A percentile compares a stretch with the other conserved stretches of the same genome.
Conservation (phyloP, 2,329 filamentous ascomycete genomes). For the Neurospora crassa region DNA sequence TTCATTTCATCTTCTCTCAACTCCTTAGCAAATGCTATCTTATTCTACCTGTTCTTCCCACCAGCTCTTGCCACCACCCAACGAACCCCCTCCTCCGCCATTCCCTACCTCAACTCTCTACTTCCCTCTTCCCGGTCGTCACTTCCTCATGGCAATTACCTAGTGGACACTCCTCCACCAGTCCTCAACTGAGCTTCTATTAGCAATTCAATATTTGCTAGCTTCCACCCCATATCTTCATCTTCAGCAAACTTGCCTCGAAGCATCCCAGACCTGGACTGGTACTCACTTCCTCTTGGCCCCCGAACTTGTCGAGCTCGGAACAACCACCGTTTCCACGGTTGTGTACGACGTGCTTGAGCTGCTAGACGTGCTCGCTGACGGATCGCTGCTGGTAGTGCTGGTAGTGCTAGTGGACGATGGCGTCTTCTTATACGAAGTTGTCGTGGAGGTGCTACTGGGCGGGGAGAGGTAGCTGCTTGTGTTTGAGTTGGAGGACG, state of each 20-base stretch:
- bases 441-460: neutral
- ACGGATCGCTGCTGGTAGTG: neutral
- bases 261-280: too few species aligned
- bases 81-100: fast-evolving
- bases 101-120: neutral
- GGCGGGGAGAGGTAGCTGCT: neutral
- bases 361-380: neutral
- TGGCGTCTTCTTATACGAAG: neutral
- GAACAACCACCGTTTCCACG: neutral
- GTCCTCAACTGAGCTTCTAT: neutral
- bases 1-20: too few species aligned
- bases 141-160: too few species aligned
- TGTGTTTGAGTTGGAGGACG: neutral
- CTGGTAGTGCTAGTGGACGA: neutral
- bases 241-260: too few species aligned
- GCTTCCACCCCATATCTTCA: too few species aligned
- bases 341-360: neutral
- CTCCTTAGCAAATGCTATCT: too few species aligned
- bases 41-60: too few species aligned
- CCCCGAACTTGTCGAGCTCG: neutral
- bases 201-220: too few species aligned
- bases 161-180: neutral
- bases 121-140: too few species aligned
- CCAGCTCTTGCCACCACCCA: too few species aligned
- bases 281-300: neutral